Evolutionary conservation across 1,139 yeast species (phyloP).

Genomic region (Hyphopichia khmerensis): DNA sequence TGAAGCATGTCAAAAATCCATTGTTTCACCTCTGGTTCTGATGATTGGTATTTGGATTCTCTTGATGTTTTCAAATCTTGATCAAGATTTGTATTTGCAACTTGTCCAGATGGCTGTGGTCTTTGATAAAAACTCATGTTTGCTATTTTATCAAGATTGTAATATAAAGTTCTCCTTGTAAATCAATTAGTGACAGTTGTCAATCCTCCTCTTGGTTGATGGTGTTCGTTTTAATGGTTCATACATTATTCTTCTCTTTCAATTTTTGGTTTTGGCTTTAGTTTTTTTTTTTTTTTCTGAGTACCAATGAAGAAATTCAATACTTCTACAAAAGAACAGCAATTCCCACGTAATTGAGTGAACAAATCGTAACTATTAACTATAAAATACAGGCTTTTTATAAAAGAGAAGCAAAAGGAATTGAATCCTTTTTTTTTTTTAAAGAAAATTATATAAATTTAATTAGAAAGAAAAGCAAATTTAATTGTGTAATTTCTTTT

Average conservation of each 20-base stretch:
- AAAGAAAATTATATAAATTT: conserved; percentile 35
- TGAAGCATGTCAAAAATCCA: conserved; percentile 46
- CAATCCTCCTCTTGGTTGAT: too few species aligned
- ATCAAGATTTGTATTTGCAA: conserved; percentile 51
- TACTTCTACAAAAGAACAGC: conserved; percentile 1
- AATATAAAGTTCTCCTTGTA: too few species aligned
- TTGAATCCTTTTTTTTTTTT: conserved; percentile 96
- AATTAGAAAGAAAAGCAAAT: too few species aligned
- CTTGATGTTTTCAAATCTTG: conserved; percentile 54
- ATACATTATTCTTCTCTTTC: too few species aligned
- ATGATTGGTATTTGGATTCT: conserved; percentile 44
- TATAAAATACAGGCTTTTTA: background rate
- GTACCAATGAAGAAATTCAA: too few species aligned
- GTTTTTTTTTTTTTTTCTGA: too few species aligned
- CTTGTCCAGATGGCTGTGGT: conserved; percentile 14
- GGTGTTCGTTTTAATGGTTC: too few species aligned
- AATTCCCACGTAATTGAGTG: background rate
- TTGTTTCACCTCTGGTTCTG: conserved; percentile 44
- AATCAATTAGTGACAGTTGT: too few species aligned
- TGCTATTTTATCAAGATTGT: too few species aligned
- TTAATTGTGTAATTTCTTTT: conserved; percentile 92
- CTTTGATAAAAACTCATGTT: conserved; percentile 2
- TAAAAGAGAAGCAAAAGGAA: conserved; percentile 25
- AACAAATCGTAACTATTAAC: background rate
- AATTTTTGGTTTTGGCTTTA: too few species aligned